phyloP scores from a whole-genome alignment of 1,284 basidiomycete species.

The Apiotrichum montevideense region DNA sequence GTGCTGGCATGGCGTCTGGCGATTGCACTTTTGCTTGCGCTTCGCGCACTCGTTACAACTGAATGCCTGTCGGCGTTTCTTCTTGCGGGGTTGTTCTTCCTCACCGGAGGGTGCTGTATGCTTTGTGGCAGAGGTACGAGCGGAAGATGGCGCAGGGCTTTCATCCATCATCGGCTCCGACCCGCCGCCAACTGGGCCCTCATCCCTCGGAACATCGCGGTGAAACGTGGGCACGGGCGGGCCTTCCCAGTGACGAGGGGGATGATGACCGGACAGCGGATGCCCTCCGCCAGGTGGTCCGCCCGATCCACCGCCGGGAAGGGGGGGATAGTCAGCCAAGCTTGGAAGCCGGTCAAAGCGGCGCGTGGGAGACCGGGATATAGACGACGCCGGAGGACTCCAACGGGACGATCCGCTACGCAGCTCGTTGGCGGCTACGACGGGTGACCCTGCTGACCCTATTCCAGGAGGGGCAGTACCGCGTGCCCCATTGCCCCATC shows the following conservation, averaged over 20 bases:
- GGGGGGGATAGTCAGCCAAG: neutral
- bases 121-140: slow-evolving; percentile 7
- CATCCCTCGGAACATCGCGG: neutral
- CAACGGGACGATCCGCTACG: neutral
- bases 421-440: neutral
- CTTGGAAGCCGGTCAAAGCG: neutral
- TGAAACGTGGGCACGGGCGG: neutral
- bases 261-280: neutral
- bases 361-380: neutral
- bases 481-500: neutral
- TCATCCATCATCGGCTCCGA: neutral
- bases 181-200: neutral
- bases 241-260: neutral
- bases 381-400: neutral
- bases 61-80: slow-evolving; percentile 39
- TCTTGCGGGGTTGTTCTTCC: slow-evolving; percentile 25
- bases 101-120: slow-evolving; percentile 15
- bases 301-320: neutral
- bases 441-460: neutral
- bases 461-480: neutral
- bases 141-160: neutral
- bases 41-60: slow-evolving; percentile 43
- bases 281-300: neutral
- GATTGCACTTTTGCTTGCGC: slow-evolving; percentile 43
- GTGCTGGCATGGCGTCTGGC: slow-evolving; percentile 44